Evolutionary conservation across 2,329 filamentous ascomycete species (phyloP), one percentile per base, ranked within the genome.

Genomic region (Apiospora saccharicola): DNA sequence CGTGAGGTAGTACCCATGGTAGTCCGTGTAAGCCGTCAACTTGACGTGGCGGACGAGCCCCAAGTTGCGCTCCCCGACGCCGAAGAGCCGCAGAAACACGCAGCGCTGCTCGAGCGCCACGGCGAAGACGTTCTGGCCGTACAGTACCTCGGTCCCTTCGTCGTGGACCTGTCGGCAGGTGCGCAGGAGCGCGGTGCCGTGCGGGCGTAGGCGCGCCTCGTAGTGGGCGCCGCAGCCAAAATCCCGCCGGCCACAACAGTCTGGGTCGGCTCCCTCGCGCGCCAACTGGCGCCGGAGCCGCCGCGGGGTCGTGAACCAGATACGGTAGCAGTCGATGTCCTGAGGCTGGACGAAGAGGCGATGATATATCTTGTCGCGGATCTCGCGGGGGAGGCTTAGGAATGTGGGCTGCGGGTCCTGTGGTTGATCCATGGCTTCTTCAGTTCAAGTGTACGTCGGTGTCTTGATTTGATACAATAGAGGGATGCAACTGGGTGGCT

Each of bases 81-180:
- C 24, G 47, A 74, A 75, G 51, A 74, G 72, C 14, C 71, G 67
- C n/a, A 70, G 49, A 49, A 70, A 70, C 10, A 14, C 41, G 24
- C 26, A 24, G 4, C 51, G 67, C 37, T 41, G 68, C 73, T 74
- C 73, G 26, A 75, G 53, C 4, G 26, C 43, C 5, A 74, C 47
- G 16, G 24, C 19, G 69, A 75, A 75, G 19, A 64, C 51, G 74
- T 67, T 74, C 4, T 49, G 71, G 37, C 14, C 43, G 44, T 74
- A 75, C 41, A 75, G 37, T 1, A 72, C 46, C 1, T 72, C 71
- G 16, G 74, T 70, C 2, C 71, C 72, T 34, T 74, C 73, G 4
- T 72, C 64, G 64, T 57, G 51, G 12, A 57, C 26, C 0, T 4
- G 13, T 3, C 51, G 51, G 51, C 51, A 57, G 26, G 51, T 22